Base-by-base conservation (phyloP, 805 yeast species). In the Ogataea sp. region DNA sequence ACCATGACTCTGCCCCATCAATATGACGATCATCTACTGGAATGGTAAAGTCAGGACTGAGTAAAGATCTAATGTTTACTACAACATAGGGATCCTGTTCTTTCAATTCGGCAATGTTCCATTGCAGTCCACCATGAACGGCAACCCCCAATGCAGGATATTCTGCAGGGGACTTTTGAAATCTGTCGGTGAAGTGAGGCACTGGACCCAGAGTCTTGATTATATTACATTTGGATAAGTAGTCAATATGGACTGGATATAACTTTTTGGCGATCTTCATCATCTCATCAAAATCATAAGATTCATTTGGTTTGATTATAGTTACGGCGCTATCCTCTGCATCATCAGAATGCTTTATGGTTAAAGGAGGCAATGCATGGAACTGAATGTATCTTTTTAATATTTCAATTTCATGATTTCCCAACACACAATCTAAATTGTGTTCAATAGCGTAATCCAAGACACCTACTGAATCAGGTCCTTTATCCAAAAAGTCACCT, bases 401-500 rank as follows among this genome's bases (percentile, higher is more conserved):
- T 10, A 83, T 72, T 43, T 78, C 79, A 44, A 80, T 68, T 59
- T 89, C 97, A 58, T 90, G 96, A 63, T 89, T 89, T 0, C 97
- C 97, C 42, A 93, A 63, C 2, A 89, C 76, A 54, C 95, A 88
- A 39, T 75, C 78, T 14, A 84, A 71, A 14, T 73, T 63, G 47
- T 78, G 55, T 18, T 74, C 64, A 26, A 80, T 66, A 16, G 84
- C 79, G 50, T 59, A 80, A 43, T 87, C 80, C 10, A 88, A 55
- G 2, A 87, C 87, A 30, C 71, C 73, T 13, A 73, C 45, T 1
- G 95, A 83, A 42, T 83, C 77, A 5, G 83, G 80, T 1, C 97
- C 97, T 55, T 89, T 90, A 37, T 87, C 70, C 15, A 85, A 66
- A 56, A 88, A 85, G 54, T 89, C 97, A 4, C 97, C 97, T 17